These are phyloP conservation scores for Cerrena zonata DNA, from an alignment of 1,284 basidiomycete species.

Conservation along the genomic window DNA sequence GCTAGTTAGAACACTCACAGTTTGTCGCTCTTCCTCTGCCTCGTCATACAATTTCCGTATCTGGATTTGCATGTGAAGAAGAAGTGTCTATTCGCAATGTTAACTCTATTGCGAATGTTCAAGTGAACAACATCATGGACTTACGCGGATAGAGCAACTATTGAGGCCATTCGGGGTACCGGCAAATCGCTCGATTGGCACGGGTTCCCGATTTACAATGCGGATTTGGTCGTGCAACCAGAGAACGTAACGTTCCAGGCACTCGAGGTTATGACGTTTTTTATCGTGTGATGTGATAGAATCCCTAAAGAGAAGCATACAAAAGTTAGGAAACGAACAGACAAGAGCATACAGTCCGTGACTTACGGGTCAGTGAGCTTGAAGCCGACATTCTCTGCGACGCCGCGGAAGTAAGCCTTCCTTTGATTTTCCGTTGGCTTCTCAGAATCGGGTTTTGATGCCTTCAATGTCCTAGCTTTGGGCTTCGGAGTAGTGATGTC, in stretches of 20 bases:
- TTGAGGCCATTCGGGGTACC: constrained; percentile 50
- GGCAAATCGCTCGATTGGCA: constrained; percentile 50
- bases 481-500: constrained; percentile 5
- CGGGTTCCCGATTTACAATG: constrained; percentile 43
- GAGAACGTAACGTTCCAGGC: constrained; percentile 62
- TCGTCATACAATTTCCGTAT: constrained; percentile 43
- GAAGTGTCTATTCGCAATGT: constrained; percentile 34
- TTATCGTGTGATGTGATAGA: constrained; percentile 71
- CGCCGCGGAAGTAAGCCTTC: constrained; percentile 47
- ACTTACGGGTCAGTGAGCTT: constrained; percentile 54
- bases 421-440: constrained; percentile 37
- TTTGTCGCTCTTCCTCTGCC: constrained; percentile 47
- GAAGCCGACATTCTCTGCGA: constrained; percentile 53
- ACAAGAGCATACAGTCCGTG: not conserved
- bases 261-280: constrained; percentile 66
- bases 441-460: constrained; percentile 2
- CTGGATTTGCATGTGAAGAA: constrained; percentile 60
- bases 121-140: constrained; percentile 7
- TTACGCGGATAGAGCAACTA: constrained; percentile 48
- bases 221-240: constrained; percentile 58
- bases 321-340: not conserved
- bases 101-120: too few relatives aligned
- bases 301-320: constrained; percentile 37
- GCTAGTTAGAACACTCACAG: constrained; percentile 30
- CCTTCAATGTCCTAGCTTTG: constrained; percentile 7